These are phyloP conservation scores for Nakazawaea ambrosiae DNA, from an alignment of 805 yeast genomes.

Conservation along the genomic window DNA sequence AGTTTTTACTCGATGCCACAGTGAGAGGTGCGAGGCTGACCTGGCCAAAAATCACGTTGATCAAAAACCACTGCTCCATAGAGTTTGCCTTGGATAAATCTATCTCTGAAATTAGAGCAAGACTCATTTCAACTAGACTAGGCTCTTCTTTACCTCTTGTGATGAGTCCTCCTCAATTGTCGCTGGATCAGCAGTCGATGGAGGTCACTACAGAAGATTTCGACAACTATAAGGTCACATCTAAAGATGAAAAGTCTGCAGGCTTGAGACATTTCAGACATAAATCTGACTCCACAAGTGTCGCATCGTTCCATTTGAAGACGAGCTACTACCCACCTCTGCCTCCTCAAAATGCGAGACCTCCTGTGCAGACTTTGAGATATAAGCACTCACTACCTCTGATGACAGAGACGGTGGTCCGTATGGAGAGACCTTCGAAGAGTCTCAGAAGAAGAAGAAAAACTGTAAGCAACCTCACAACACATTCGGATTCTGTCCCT, in stretches of 20 bases:
- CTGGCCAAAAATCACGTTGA: constrained; percentile 86
- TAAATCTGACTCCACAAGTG: constrained; percentile 6
- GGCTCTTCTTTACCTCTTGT: not conserved
- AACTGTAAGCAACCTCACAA: too few relatives aligned
- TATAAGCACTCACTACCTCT: not conserved
- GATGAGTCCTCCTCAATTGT: not conserved
- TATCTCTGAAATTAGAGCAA: constrained; percentile 58
- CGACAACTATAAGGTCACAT: not conserved
- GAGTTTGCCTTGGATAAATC: constrained; percentile 84
- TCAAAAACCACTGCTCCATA: constrained; percentile 82
- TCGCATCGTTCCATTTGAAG: not conserved
- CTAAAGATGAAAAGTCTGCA: not conserved
- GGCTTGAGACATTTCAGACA: constrained; percentile 1
- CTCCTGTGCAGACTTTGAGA: not conserved
- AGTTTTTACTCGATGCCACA: constrained; percentile 60
- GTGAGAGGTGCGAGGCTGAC: constrained; percentile 85
- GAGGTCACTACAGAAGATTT: not conserved
- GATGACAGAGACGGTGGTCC: not conserved
- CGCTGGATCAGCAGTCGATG: not conserved
- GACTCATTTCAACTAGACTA: constrained; percentile 35
- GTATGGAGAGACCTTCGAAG: not conserved
- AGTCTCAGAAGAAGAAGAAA: too few relatives aligned
- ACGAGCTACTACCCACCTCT: not conserved
- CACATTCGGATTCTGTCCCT: too few relatives aligned
- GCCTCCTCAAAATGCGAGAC: not conserved